These are phyloP conservation scores for Boletus barrowsii DNA, from an alignment of 768 basidiomycete genomes.

Conservation along the genomic window DNA sequence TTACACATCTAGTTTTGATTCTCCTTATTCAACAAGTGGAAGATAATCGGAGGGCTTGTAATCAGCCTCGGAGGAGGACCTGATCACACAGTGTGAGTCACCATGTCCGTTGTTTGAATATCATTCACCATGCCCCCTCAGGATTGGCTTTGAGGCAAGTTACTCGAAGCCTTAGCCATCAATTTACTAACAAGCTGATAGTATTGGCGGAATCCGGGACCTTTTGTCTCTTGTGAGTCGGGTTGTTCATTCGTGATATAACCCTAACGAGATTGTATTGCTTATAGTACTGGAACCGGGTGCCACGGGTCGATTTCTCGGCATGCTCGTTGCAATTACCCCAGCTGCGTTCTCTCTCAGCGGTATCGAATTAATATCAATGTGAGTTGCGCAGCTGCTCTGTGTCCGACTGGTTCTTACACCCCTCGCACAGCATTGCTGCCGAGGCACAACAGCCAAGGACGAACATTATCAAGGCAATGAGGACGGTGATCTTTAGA, in stretches of 20 bases:
- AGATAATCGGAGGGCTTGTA: constrained; percentile 44
- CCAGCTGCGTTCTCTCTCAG: constrained; percentile 69
- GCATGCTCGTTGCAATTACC: constrained; percentile 17
- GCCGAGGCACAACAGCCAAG: constrained; percentile 78
- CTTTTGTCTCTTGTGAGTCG: constrained; percentile 21
- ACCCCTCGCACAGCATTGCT: constrained; percentile 47
- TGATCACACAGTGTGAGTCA: constrained; percentile 36
- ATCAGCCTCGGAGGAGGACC: constrained; percentile 60
- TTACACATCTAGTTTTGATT: neutral
- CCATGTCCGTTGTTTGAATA: constrained; percentile 30
- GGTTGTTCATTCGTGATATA: neutral
- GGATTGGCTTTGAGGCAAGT: constrained; percentile 18
- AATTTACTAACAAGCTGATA: neutral
- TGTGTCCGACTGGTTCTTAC: constrained; percentile 11
- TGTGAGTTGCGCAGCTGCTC: constrained; percentile 40
- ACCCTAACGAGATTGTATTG: neutral
- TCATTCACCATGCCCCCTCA: constrained; percentile 2
- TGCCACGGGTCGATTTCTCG: constrained; percentile 20
- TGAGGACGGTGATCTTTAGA: constrained; percentile 75
- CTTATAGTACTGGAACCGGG: constrained; percentile 19
- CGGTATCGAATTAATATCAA: constrained; percentile 71
- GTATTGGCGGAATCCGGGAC: constrained; percentile 25
- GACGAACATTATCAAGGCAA: constrained; percentile 74
- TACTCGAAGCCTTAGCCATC: too few relatives aligned
- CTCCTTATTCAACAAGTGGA: neutral